Percentiles rank a stretch among this genome's conserved stretches.
Evolutionary conservation across 352 stramenopile genomes (phyloP).

Genomic region (Blastocystis sp.): DNA sequence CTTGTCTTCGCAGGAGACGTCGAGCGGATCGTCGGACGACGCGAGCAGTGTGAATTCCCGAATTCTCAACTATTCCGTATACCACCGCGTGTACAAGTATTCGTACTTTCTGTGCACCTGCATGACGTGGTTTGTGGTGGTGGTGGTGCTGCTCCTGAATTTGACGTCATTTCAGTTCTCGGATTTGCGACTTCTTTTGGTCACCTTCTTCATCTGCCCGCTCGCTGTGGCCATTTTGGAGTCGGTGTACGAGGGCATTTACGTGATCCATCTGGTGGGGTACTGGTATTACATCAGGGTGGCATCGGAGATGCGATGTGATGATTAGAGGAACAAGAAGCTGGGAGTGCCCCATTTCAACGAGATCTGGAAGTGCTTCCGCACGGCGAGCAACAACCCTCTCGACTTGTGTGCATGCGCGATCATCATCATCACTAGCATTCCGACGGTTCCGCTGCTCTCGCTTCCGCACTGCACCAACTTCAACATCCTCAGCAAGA

Average conservation of each 20-base stretch:
- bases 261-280: background rate
- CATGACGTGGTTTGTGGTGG: constrained; percentile 14
- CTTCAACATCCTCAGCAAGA: constrained; percentile 64
- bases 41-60: background rate
- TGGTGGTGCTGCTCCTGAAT: background rate
- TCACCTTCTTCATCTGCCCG: constrained; percentile 56
- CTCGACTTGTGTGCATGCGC: constrained; percentile 5
- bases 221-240: constrained; percentile 27
- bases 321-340: constrained; percentile 10
- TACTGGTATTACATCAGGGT: constrained; percentile 6
- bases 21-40: too few species aligned
- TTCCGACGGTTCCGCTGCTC: constrained; percentile 16
- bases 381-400: background rate
- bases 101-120: constrained; percentile 9
- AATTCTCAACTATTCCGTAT: constrained; percentile 42
- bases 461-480: constrained; percentile 58
- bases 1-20: background rate
- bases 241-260: constrained; percentile 14
- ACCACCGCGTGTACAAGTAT: constrained; percentile 13
- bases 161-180: constrained; percentile 4
- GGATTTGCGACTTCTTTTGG: constrained; percentile 38
- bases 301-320: background rate
- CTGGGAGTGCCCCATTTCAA: background rate
- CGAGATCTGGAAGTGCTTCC: constrained; percentile 3
- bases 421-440: background rate